Evolutionary conservation across 257 asterid genomes (phyloP).

Genomic region (Ballota nigra): DNA sequence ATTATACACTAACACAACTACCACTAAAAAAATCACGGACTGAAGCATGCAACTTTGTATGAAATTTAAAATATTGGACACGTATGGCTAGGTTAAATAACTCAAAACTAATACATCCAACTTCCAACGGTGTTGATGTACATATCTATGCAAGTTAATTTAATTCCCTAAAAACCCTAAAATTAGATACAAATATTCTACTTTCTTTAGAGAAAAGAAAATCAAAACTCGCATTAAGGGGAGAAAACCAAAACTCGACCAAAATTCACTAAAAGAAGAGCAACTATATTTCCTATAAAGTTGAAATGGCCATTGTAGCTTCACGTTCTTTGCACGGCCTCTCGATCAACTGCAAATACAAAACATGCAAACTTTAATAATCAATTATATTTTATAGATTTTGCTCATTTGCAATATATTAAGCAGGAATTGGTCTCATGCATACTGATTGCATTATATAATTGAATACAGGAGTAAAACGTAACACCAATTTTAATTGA

Average conservation of each 20-base stretch:
- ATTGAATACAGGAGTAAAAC: no score
- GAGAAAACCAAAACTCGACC: no score
- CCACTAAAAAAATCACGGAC: no score
- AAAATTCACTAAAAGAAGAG: neutral
- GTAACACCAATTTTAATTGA: no score
- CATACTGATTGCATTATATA: no score
- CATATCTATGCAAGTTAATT: neutral
- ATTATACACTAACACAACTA: no score
- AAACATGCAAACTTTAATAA: neutral
- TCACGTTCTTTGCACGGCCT: neutral
- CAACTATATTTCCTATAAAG: neutral
- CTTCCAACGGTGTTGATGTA: neutral
- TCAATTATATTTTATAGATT: no score
- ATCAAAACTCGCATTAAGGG: neutral
- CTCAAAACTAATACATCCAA: neutral
- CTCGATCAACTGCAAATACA: conserved; percentile 15
- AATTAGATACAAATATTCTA: neutral
- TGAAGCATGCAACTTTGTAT: no score
- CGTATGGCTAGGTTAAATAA: neutral
- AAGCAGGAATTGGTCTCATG: no score
- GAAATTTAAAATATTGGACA: neutral
- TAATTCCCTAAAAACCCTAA: neutral
- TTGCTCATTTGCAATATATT: no score
- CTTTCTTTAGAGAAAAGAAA: neutral
- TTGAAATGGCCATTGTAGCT: neutral